Evolutionary conservation across 2,329 filamentous ascomycete genomes (phyloP), one percentile per base, ranked within the genome.

Genomic region (Chrysosporium queenslandicum): DNA sequence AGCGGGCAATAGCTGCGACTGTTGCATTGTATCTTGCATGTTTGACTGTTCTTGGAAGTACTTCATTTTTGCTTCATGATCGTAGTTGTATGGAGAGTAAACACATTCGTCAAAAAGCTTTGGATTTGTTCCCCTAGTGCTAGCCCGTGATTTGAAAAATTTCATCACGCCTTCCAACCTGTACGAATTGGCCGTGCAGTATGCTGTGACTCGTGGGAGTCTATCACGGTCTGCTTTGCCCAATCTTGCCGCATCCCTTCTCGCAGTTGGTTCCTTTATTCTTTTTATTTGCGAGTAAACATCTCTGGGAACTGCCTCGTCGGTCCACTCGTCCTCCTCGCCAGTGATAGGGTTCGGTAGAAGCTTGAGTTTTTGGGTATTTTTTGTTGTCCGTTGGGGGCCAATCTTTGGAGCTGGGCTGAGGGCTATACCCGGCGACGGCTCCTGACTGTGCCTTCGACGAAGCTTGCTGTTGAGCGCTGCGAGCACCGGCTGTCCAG

Each of bases 81-180:
- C 75, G 67, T 96, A 96, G 62, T 82, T 84, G 68, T 94, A 98
- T 0, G 91, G 88, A 9, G 91, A 88, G 70, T 98, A 98, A 60
- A 98, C 88, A 68, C 92, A 98, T 69, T 98, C 92, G 66, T 98
- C 92, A 61, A 96, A 96, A 53, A 92, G 73, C 69, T 96, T 97
- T 1, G 92, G 91, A 55, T 82, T 86, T 14, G 90, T 82, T 16
- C 87, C 87, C 61, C 87, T 80, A 29, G 80, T 80, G 68, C 86
- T 87, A 42, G 80, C 79, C 54, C 87, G 79, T 27, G 88, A 87
- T 67, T 98, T 98, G 56, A 98, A 72, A 64, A 91, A 98, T 41
- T 85, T 83, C 80, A 94, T 87, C 56, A 97, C 73, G 2, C 84
- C 84, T 32, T 97, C 91, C 72, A 96, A 82, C 60, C 91, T 82